Evolutionary conservation across 1,284 basidiomycete species (phyloP).

Genomic region (Apiotrichum akiyoshidainum): DNA sequence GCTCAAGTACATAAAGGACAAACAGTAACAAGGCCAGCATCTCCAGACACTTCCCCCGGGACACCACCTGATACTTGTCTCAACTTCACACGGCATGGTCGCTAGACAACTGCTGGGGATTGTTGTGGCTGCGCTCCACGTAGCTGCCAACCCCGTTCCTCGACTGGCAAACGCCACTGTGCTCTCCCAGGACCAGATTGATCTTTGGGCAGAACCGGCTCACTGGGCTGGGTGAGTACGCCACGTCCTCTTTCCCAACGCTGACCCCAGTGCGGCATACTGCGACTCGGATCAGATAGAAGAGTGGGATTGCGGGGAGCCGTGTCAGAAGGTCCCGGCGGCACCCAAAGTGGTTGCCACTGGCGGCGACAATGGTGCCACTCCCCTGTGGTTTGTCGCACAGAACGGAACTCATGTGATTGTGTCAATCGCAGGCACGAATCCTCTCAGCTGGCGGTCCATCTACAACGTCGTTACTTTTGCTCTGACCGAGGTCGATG

Average conservation of each 20-base stretch:
- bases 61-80: too few relatives aligned
- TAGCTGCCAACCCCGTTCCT: not conserved
- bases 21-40: too few relatives aligned
- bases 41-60: too few relatives aligned
- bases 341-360: not conserved
- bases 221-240: not conserved
- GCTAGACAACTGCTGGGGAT: not conserved
- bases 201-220: not conserved
- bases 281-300: not conserved
- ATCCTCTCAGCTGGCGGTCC: conserved; percentile 12
- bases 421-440: conserved; percentile 28
- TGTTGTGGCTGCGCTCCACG: not conserved
- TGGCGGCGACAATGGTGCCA: conserved; percentile 4
- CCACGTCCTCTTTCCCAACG: not conserved
- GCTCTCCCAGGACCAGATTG: not conserved
- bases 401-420: conserved; percentile 15
- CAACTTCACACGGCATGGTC: not conserved
- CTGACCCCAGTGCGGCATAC: not conserved
- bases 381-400: conserved; percentile 9
- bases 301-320: not conserved
- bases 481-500: not conserved
- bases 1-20: too few relatives aligned
- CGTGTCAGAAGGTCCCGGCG: not conserved
- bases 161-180: not conserved
- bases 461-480: conserved; percentile 26